These are phyloP conservation scores for Aspergillus terreus DNA, from an alignment of 2,329 filamentous ascomycete species.

Conservation along the genomic window DNA sequence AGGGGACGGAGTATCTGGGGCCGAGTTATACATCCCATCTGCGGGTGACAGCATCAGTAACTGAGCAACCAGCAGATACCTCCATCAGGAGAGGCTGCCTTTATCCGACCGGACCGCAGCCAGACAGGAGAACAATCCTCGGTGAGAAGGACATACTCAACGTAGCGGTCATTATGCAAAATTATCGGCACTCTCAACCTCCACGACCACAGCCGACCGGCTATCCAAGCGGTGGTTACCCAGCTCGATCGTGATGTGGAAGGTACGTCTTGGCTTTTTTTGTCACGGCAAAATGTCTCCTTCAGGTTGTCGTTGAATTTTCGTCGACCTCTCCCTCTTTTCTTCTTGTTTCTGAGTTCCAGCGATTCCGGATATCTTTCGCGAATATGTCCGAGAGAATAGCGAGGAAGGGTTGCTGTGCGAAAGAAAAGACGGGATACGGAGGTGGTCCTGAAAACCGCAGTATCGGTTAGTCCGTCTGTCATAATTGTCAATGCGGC, in stretches of 20 bases:
- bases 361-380: slow-evolving; percentile 1
- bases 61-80: slow-evolving; percentile 25
- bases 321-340: slow-evolving; percentile 5
- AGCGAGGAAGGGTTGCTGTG: slow-evolving; percentile 3
- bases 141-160: slow-evolving; percentile 37
- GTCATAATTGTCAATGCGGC: neutral
- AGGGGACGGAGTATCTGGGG: slow-evolving; percentile 69
- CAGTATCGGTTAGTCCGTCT: slow-evolving; percentile 10
- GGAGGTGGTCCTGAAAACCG: slow-evolving; percentile 5
- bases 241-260: neutral
- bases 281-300: neutral
- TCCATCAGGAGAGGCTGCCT: slow-evolving; percentile 8
- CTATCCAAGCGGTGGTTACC: slow-evolving; percentile 7
- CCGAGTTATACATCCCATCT: slow-evolving; percentile 49
- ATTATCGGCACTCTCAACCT: slow-evolving; percentile 22
- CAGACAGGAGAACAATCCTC: slow-evolving; percentile 15
- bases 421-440: neutral
- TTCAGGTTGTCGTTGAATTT: slow-evolving; percentile 16
- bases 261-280: neutral
- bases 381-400: neutral
- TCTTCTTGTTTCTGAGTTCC: neutral
- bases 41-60: slow-evolving; percentile 37
- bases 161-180: slow-evolving; percentile 41
- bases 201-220: slow-evolving; percentile 27
- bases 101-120: slow-evolving; percentile 11